These are phyloP conservation scores for Colletotrichum incanum DNA, from an alignment of 2,329 filamentous ascomycete species.

Conservation along the genomic window DNA sequence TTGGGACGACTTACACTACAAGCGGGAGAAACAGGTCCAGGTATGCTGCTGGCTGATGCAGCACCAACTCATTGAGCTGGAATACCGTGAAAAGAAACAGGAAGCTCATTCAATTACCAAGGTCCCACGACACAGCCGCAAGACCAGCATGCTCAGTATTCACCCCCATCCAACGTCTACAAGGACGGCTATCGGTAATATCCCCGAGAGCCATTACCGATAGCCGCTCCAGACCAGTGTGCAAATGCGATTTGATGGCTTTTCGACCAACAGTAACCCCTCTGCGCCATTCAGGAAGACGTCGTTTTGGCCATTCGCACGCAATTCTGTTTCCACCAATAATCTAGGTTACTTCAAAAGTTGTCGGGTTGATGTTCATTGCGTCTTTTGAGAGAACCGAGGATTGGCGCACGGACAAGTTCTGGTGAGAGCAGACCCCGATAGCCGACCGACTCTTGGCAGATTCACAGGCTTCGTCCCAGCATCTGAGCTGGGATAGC, in stretches of 20 bases:
- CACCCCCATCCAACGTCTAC: not conserved
- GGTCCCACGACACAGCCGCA: too few species aligned
- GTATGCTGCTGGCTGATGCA: not conserved
- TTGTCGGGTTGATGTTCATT: too few species aligned
- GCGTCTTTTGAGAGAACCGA: not conserved
- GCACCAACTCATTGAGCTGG: too few species aligned
- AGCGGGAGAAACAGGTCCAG: not conserved
- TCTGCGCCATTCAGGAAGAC: not conserved
- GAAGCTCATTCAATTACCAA: not conserved
- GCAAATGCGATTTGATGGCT: not conserved
- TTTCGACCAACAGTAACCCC: not conserved
- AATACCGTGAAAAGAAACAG: not conserved
- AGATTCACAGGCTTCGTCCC: conserved; percentile 12
- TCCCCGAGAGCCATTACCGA: not conserved
- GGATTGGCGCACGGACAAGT: not conserved
- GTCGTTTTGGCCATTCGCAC: not conserved
- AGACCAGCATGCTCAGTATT: not conserved
- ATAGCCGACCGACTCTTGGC: conserved; percentile 18
- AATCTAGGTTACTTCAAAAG: not conserved
- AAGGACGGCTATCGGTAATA: not conserved
- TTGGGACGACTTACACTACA: not conserved
- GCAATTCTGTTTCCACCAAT: not conserved
- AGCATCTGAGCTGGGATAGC: conserved; percentile 12
- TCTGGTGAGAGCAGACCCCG: not conserved
- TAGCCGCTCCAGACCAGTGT: not conserved